These are phyloP conservation scores for Sporobolomyces phaffii DNA, from an alignment of 768 basidiomycete genomes.

Conservation along the genomic window DNA sequence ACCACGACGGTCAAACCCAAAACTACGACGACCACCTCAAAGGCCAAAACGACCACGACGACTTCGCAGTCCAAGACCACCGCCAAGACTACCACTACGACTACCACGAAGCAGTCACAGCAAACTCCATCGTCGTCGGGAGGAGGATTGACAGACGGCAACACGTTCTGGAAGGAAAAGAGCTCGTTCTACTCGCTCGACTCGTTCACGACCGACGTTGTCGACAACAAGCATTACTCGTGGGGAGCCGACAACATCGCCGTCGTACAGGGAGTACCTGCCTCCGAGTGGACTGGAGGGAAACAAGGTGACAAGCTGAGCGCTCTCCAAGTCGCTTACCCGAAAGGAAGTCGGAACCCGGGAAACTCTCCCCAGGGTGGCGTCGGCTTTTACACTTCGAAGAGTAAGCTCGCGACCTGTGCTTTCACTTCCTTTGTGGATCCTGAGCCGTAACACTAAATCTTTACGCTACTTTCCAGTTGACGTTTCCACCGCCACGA, in stretches of 20 bases:
- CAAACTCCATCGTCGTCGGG: background rate
- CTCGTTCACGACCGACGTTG: conserved; percentile 18
- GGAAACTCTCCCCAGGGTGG: conserved; percentile 30
- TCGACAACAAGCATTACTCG: conserved; percentile 9
- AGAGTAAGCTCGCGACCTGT: too few relatives aligned
- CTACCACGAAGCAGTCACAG: background rate
- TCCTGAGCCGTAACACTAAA: background rate
- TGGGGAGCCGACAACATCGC: conserved; percentile 29
- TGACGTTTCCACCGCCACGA: conserved; percentile 30
- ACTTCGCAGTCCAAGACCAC: background rate
- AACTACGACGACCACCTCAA: background rate
- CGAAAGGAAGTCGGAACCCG: conserved; percentile 35
- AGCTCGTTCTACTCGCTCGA: conserved; percentile 14
- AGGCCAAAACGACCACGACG: background rate
- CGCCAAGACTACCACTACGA: background rate
- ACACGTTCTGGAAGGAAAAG: conserved; percentile 7
- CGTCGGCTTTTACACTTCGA: conserved; percentile 38
- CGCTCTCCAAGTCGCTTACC: conserved; percentile 39
- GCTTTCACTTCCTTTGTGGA: too few relatives aligned
- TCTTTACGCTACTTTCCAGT: background rate
- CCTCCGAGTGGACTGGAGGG: conserved; percentile 6
- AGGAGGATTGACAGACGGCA: conserved; percentile 1
- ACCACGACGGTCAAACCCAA: background rate
- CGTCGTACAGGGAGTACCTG: conserved; percentile 18
- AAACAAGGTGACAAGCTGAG: background rate